Evolutionary conservation across 2,329 filamentous ascomycete genomes (phyloP), one percentile per base, ranked within the genome.

Genomic region (Aspergillus luchuensis): DNA sequence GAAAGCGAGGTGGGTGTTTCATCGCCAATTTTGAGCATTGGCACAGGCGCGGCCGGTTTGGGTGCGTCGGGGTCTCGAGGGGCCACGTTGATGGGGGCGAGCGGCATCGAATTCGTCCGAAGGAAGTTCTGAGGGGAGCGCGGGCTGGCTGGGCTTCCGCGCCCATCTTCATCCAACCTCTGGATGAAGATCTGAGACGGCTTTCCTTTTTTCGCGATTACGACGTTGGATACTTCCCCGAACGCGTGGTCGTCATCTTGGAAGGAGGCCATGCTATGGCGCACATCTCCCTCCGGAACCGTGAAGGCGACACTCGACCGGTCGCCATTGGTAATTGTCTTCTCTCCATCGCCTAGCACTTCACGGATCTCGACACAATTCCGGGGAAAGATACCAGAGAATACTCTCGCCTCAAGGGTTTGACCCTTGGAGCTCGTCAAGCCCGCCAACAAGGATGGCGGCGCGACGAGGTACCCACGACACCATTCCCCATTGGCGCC

Each of bases 1-100:
- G 91, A 88, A 15, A 86, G 83, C 5, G 92, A 97, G 0, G 92
- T 96, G 1, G 93, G 91, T 2, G 92, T 97, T 80, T 99, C 95
- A 72, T 99, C 95, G 60, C 95, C 95, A 74, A 99, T 94, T 76
- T 97, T 97, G 56, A 99, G 84, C 90, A 98, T 95, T 4, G 95
- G 95, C 8, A 99, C 93, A 0, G 95, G 95, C 10, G 96, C 96
- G 10, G 92, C 87, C 30, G 94, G 95, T 69, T 91, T 92, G 8
- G 74, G 72, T 21, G 69, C 85, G 72, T 86, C 82, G 1, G 88
- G 87, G 68, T 92, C 86, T 63, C 89, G 85, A 30, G 75, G 73
- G 41, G 70, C 68, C 45, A 75, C 45, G 33, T 57, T 63, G 21
- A 63, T 30, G 1, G 77, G 74, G 1, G 75, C 75, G 45, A 74